These are phyloP conservation scores for Prototheca cutis DNA, from an alignment of 163 green algal genomes.

Conservation along the genomic window DNA sequence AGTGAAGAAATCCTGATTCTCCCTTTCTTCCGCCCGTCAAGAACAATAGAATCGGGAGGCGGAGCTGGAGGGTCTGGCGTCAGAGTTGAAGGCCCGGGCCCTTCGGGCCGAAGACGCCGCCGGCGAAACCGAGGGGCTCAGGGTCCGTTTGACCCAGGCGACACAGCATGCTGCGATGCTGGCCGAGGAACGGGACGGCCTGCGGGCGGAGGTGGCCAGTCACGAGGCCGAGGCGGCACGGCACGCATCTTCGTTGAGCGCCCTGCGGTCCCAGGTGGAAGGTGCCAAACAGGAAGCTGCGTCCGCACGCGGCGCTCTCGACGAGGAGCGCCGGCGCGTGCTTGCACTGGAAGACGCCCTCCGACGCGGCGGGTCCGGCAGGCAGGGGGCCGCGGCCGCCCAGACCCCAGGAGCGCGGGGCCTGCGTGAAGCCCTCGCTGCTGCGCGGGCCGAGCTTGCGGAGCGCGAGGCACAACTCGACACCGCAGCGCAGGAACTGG, in stretches of 20 bases:
- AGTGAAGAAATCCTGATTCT: not conserved
- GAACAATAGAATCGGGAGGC: not conserved
- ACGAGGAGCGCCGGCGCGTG: constrained; percentile 9
- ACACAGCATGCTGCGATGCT: not conserved
- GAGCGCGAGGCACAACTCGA: constrained; percentile 4
- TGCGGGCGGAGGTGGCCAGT: not conserved
- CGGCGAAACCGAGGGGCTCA: not conserved
- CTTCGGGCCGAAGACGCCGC: not conserved
- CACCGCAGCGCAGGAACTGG: constrained; percentile 1
- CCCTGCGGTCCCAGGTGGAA: not conserved
- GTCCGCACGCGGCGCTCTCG: constrained; percentile 10
- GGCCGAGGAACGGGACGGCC: constrained; percentile 2
- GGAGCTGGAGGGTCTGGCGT: not conserved
- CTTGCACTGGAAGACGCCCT: constrained; percentile 8
- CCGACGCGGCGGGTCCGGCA: not conserved
- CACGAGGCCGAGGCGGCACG: not conserved
- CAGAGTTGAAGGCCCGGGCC: not conserved
- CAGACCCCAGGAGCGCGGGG: not conserved
- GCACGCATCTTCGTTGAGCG: not conserved
- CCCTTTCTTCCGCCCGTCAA: not conserved
- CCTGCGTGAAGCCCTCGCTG: not conserved
- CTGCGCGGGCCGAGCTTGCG: not conserved
- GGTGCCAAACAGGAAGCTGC: too few species aligned
- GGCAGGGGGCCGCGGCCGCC: not conserved
- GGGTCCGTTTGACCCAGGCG: not conserved